Evolutionary conservation across 768 basidiomycete genomes (phyloP), one percentile per base, ranked within the genome.

Genomic region (Leccinellum luteum): DNA sequence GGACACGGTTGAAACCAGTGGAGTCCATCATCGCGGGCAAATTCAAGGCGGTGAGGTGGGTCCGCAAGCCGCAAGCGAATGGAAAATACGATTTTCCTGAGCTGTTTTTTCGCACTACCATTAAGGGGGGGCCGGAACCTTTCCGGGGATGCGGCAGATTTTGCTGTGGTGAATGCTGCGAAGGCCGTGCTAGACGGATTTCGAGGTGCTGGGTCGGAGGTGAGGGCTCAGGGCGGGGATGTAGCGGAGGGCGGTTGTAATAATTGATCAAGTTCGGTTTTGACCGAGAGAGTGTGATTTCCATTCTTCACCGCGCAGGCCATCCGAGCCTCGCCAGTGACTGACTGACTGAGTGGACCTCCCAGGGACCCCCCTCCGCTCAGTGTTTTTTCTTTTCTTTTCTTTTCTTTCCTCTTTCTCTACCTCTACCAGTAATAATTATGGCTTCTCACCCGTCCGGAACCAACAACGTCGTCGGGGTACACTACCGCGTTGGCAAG

Each of bases 401-500:
- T 43, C 48, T 30, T 44, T 58, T 60, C 51, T n/a, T n/a, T n/a
- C n/a, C n/a, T n/a, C n/a, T n/a, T n/a, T n/a, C n/a, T n/a, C n/a
- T n/a, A n/a, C n/a, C n/a, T 51, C 63, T 48, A 55, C 61, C 48
- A 56, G 23, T 68, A 52, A 68, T 74, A 28, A 17, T 27, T 63
- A 86, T 86, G 85, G 72, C 83, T 58, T 71, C 74, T 1, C 81
- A 84, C 64, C 76, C 84, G 3, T 79, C 82, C 47, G 82, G 85
- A 4, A 83, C 83, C 44, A 81, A 86, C 59, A 89, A 90, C 74
- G 78, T 96, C 70, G 94, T 97, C 67, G 94, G 96, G 53, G 86
- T 90, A n/a, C 94, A 98, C 78, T 98, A 96, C 78, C 86, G 92
- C 56, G 95, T 98, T 21, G 96, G 96, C 66, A 92, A 91, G 83